A percentile compares a stretch with the other conserved stretches of the same genome.
phyloP scores from a whole-genome alignment of 1,139 yeast species.

The Wickerhamomyces sp. region DNA sequence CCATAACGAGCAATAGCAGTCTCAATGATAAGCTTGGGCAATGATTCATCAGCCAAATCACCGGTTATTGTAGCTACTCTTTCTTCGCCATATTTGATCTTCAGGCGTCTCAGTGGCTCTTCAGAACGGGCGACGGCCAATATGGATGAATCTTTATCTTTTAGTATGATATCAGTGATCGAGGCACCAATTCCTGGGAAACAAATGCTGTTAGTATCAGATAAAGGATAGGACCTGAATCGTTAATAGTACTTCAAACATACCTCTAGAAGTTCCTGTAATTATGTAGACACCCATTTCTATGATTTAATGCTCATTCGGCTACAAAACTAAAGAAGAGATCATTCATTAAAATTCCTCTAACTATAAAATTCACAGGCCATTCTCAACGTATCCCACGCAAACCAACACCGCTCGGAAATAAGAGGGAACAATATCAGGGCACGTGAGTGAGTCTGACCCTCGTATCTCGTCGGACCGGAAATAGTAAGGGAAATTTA shows the following conservation, averaged over 20 bases:
- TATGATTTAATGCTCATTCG: no score
- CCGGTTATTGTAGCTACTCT: conserved; percentile 58
- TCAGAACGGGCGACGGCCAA: conserved; percentile 73
- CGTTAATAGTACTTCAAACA: conserved; percentile 1
- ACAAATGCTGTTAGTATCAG: conserved; percentile 24
- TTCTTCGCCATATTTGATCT: conserved; percentile 39
- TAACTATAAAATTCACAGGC: no score
- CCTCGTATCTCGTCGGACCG: no score
- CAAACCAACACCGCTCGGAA: no score
- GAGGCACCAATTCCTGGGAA: conserved; percentile 69
- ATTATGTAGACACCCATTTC: conserved; percentile 30
- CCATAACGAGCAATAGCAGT: conserved; percentile 48
- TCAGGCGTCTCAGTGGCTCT: conserved; percentile 40
- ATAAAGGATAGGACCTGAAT: no score
- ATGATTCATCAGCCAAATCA: conserved; percentile 50
- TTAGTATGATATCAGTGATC: conserved; percentile 51
- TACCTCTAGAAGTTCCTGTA: conserved; percentile 50
- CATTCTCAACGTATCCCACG: no score
- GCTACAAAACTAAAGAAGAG: no score
- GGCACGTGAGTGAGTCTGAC: no score
- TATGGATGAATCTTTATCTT: conserved; percentile 43
- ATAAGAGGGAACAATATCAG: no score
- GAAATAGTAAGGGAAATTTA: no score
- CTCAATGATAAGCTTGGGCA: conserved; percentile 40
- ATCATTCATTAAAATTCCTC: no score